Evolutionary conservation across 768 basidiomycete genomes (phyloP).

Genomic region (Lactifluus subvellereus): DNA sequence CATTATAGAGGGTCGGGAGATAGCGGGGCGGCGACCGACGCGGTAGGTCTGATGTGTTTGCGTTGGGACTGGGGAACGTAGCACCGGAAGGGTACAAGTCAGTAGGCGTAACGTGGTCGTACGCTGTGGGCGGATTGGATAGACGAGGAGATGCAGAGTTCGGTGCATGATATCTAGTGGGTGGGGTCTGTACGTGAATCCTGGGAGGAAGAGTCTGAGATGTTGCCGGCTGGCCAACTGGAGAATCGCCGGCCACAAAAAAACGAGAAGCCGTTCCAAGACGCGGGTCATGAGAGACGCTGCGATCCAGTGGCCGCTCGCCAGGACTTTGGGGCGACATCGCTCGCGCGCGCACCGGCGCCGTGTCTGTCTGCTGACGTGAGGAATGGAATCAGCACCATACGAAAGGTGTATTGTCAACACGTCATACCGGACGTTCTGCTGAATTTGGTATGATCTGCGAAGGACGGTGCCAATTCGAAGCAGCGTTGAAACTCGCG

Average conservation of each 20-base stretch:
- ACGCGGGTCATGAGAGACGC: not conserved
- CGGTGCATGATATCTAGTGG: slow-evolving; percentile 9
- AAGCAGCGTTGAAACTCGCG: not conserved
- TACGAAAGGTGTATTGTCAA: not conserved
- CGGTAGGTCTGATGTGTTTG: not conserved
- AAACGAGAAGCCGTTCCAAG: not conserved
- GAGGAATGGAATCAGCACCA: not conserved
- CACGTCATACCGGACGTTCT: slow-evolving; percentile 6
- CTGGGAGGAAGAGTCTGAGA: not conserved
- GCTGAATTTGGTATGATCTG: not conserved
- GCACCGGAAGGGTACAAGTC: not conserved
- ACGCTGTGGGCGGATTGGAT: not conserved
- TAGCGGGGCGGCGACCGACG: slow-evolving; percentile 7
- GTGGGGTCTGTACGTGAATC: slow-evolving; percentile 10
- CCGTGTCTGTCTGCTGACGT: not conserved
- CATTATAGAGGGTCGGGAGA: slow-evolving; percentile 17
- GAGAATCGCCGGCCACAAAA: not conserved
- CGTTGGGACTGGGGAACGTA: not conserved
- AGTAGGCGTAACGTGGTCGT: not conserved
- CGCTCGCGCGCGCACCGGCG: not conserved
- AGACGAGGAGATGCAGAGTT: slow-evolving; percentile 2
- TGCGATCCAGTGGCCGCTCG: not conserved
- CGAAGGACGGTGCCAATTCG: not conserved
- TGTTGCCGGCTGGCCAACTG: not conserved
- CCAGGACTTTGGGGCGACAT: not conserved